Evolutionary conservation across 2,329 filamentous ascomycete species (phyloP).

Genomic region (Apiospora kogelbergensis): DNA sequence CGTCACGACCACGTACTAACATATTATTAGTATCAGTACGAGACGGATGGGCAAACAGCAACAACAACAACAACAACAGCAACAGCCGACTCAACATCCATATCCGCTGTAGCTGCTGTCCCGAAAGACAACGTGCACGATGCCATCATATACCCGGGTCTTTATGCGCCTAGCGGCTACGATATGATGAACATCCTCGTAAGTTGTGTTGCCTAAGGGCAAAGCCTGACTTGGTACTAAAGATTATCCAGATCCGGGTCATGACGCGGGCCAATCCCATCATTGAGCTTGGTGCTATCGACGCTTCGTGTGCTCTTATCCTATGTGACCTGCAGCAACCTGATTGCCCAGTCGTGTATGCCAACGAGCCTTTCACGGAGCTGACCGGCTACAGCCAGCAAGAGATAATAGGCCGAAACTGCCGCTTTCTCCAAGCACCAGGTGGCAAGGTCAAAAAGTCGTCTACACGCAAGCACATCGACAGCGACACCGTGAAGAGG

Average conservation of each 20-base stretch:
- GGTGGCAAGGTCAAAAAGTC: slow-evolving; percentile 63
- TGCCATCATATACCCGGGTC: slow-evolving; percentile 53
- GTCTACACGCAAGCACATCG: slow-evolving; percentile 63
- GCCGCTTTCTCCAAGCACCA: slow-evolving; percentile 79
- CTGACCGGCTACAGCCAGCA: slow-evolving; percentile 75
- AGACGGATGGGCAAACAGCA: slow-evolving; percentile 9
- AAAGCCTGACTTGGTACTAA: slow-evolving; percentile 3
- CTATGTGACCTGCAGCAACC: slow-evolving; percentile 75
- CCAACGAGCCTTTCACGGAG: slow-evolving; percentile 75
- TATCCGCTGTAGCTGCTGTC: slow-evolving; percentile 13
- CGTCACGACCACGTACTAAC: slow-evolving; percentile 15
- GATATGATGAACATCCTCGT: slow-evolving; percentile 59
- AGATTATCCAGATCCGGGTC: slow-evolving; percentile 52
- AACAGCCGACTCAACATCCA: slow-evolving; percentile 7
- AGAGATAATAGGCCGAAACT: slow-evolving; percentile 79
- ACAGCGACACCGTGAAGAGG: slow-evolving; percentile 61
- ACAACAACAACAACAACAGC: slow-evolving; percentile 7
- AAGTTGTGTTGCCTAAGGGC: slow-evolving; percentile 22
- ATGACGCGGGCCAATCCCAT: slow-evolving; percentile 70
- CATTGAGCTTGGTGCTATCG: slow-evolving; percentile 78
- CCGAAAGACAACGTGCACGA: slow-evolving; percentile 32
- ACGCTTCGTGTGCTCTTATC: slow-evolving; percentile 80
- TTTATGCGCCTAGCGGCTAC: slow-evolving; percentile 55
- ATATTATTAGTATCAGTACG: slow-evolving; percentile 17
- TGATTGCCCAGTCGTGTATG: slow-evolving; percentile 81